A percentile compares a stretch with the other conserved stretches of the same genome.
phyloP scores from a whole-genome alignment of 2,329 filamentous ascomycete species.

The Lecanicillium sp. region DNA sequence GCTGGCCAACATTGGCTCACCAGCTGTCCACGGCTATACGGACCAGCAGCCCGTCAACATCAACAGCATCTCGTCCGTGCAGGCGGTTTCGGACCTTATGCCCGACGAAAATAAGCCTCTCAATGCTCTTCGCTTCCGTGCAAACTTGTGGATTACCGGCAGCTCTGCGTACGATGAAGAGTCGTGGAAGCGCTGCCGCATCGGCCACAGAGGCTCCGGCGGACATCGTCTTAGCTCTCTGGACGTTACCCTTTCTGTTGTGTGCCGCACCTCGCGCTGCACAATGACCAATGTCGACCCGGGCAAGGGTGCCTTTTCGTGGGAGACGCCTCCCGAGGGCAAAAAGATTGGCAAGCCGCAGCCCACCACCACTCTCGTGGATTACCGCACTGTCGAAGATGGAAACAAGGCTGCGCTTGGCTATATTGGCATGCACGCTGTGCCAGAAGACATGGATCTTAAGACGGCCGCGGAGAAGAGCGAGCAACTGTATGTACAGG shows the following conservation, averaged over 20 bases:
- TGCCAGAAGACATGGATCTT: conserved; percentile 16
- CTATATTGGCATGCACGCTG: conserved; percentile 22
- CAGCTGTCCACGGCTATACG: conserved; percentile 13
- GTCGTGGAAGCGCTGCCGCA: conserved; percentile 12
- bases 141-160: conserved; percentile 13
- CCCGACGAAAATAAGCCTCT: conserved; percentile 11
- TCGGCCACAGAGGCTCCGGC: conserved; percentile 2
- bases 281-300: conserved; percentile 14
- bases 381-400: conserved; percentile 15
- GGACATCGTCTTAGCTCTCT: not conserved
- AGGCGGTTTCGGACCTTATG: conserved; percentile 11
- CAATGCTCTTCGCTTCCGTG: conserved; percentile 14
- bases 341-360: conserved; percentile 16
- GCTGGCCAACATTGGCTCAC: conserved; percentile 11
- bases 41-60: conserved; percentile 14
- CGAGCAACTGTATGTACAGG: conserved; percentile 11
- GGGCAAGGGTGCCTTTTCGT: conserved; percentile 4
- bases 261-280: conserved; percentile 13
- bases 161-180: conserved; percentile 12
- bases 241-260: conserved; percentile 10
- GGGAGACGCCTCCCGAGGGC: not conserved
- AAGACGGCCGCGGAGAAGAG: conserved; percentile 4
- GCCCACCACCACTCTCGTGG: conserved; percentile 17
- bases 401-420: conserved; percentile 19
- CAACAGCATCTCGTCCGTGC: conserved; percentile 14